Evolutionary conservation across 305 asterid species (phyloP).

Genomic region (Solanum hybrid): DNA sequence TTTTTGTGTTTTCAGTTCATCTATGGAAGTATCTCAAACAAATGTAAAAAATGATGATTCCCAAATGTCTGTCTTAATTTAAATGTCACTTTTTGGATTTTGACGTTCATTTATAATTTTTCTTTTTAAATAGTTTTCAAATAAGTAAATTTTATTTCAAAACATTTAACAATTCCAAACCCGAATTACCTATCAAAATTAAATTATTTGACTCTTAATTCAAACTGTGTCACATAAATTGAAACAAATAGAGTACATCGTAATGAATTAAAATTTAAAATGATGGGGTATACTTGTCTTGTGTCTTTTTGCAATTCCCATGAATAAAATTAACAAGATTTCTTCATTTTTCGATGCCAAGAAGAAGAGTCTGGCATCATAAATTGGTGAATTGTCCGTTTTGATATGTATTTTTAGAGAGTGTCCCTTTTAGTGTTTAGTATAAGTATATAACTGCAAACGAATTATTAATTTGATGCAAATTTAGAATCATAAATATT

Average conservation of each 20-base stretch:
- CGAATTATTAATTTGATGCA: background rate
- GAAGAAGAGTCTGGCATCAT: too few species aligned
- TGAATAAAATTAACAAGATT: background rate
- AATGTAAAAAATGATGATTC: background rate
- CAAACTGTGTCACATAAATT: rapidly evolving
- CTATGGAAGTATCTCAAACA: background rate
- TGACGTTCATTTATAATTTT: background rate
- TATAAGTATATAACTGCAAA: too few species aligned
- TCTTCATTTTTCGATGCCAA: background rate
- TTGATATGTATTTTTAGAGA: too few species aligned
- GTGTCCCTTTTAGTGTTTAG: too few species aligned
- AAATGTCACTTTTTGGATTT: background rate
- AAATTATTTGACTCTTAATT: too few species aligned
- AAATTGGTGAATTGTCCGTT: too few species aligned
- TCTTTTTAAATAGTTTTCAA: background rate
- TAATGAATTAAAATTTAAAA: background rate
- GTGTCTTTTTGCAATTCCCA: background rate
- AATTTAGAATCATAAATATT: background rate
- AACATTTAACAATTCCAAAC: too few species aligned
- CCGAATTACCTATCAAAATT: too few species aligned
- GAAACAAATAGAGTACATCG: too few species aligned
- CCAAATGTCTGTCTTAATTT: background rate
- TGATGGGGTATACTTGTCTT: background rate
- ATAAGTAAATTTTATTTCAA: background rate
- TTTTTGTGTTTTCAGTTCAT: background rate